These are phyloP conservation scores for Adansonia gregorii DNA, from an alignment of 441 rosid genomes.

Conservation along the genomic window DNA sequence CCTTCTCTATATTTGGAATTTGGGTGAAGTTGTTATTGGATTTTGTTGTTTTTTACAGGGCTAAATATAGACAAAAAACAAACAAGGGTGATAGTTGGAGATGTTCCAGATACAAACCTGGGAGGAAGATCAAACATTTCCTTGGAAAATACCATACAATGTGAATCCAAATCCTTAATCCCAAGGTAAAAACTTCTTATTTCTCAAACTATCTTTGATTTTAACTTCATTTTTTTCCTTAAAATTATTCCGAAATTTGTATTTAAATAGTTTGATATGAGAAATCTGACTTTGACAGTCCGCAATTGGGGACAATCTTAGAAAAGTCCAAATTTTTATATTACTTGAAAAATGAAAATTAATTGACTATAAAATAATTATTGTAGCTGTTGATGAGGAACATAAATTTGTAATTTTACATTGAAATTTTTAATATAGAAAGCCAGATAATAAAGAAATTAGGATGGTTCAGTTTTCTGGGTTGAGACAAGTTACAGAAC, in stretches of 20 bases:
- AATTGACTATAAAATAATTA: slow-evolving; percentile 36
- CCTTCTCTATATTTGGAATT: slow-evolving; percentile 3
- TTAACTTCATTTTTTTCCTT: neutral
- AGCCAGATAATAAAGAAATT: slow-evolving; percentile 13
- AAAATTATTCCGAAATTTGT: slow-evolving; percentile 8
- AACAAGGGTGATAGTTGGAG: neutral
- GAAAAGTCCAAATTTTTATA: slow-evolving; percentile 46
- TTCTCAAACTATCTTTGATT: slow-evolving; percentile 22
- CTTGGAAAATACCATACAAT: slow-evolving; percentile 10
- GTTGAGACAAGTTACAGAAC: slow-evolving; percentile 34
- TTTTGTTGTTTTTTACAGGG: neutral
- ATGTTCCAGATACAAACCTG: neutral
- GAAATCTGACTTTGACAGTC: slow-evolving; percentile 50
- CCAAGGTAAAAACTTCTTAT: slow-evolving; percentile 30
- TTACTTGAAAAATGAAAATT: slow-evolving; percentile 26
- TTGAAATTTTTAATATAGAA: slow-evolving; percentile 31
- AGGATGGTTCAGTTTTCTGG: slow-evolving; percentile 23
- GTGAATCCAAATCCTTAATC: slow-evolving; percentile 11
- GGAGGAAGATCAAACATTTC: neutral
- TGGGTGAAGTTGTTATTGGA: neutral
- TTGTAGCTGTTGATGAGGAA: slow-evolving; percentile 36
- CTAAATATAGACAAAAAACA: slow-evolving; percentile 7
- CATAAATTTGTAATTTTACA: slow-evolving; percentile 25
- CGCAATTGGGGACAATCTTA: slow-evolving; percentile 51
- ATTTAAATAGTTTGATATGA: slow-evolving; percentile 32